A percentile compares a stretch with the other conserved stretches of the same genome.
Conservation (phyloP, 116 monocot genomes). For the Phalaenopsis hybrid region DNA sequence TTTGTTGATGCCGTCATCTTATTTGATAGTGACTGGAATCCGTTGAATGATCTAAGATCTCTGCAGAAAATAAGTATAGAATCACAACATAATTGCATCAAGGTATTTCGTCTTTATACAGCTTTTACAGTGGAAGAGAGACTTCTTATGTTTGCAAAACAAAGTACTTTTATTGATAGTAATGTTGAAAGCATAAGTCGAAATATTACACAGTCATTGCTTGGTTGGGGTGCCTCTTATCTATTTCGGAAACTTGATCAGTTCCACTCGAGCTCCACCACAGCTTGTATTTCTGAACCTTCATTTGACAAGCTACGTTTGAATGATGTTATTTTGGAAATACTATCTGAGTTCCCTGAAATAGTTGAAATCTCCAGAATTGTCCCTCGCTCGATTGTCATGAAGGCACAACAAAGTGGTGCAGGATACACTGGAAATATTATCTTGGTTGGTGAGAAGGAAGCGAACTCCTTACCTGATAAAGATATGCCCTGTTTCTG, state of each 20-base stretch:
- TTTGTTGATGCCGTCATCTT: conserved; percentile 80
- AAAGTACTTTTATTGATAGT: conserved; percentile 47
- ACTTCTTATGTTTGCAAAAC: conserved; percentile 55
- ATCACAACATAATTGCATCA: conserved; percentile 33
- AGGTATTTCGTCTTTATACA: conserved; percentile 76
- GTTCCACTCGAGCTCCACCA: conserved; percentile 33
- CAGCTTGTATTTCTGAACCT: conserved; percentile 19
- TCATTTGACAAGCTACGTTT: conserved; percentile 25
- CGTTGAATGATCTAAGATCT: conserved; percentile 67
- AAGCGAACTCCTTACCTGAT: conserved; percentile 27
- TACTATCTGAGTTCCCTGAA: conserved; percentile 26
- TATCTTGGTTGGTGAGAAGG: conserved; percentile 55
- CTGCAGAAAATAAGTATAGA: conserved; percentile 68
- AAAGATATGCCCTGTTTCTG: conserved; percentile 55
- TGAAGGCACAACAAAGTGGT: conserved; percentile 42
- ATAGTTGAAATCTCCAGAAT: conserved; percentile 10
- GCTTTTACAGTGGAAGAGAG: conserved; percentile 79
- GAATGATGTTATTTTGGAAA: conserved; percentile 40
- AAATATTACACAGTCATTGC: conserved; percentile 52
- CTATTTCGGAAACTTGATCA: conserved; percentile 57
- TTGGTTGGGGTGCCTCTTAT: conserved; percentile 65
- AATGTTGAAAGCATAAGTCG: conserved; percentile 41
- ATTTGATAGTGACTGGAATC: conserved; percentile 86
- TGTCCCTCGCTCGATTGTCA: conserved; percentile 16
- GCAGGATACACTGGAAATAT: conserved; percentile 53